Evolutionary conservation across 1,284 basidiomycete genomes (phyloP).

Genomic region (Sparassis latifolia): DNA sequence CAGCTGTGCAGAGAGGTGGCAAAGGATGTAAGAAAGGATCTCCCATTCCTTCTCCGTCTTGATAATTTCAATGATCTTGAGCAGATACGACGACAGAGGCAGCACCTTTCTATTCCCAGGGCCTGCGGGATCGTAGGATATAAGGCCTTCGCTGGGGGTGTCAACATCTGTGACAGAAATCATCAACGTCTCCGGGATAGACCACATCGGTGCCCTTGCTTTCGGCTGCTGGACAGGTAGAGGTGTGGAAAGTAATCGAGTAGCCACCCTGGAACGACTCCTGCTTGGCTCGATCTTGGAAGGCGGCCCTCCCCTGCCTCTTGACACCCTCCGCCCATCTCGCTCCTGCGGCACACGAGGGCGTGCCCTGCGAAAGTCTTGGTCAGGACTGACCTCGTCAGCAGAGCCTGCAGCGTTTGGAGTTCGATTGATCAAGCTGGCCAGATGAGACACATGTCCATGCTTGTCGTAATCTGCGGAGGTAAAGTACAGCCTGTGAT

Average conservation of each 20-base stretch:
- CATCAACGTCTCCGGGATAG: conserved; percentile 65
- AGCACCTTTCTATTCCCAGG: conserved; percentile 50
- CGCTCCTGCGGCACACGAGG: conserved; percentile 46
- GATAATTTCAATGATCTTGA: conserved; percentile 62
- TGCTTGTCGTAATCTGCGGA: conserved; percentile 45
- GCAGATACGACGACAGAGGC: conserved; percentile 77
- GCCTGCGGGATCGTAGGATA: conserved; percentile 68
- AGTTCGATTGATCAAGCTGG: conserved; percentile 47
- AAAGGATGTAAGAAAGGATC: conserved; percentile 86
- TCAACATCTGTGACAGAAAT: conserved; percentile 65
- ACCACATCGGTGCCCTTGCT: conserved; percentile 64
- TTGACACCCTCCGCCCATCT: conserved; percentile 47
- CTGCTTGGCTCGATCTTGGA: conserved; percentile 51
- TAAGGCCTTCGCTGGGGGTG: conserved; percentile 66
- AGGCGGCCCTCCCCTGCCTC: conserved; percentile 45
- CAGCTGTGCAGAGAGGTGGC: conserved; percentile 87
- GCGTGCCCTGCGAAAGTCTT: conserved; percentile 41
- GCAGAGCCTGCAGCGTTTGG: conserved; percentile 15
- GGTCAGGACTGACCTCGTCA: conserved; percentile 14
- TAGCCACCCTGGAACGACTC: conserved; percentile 60
- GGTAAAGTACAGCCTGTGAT: conserved; percentile 81
- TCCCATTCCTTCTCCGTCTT: conserved; percentile 88
- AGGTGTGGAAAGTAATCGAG: conserved; percentile 24
- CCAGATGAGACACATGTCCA: conserved; percentile 45
- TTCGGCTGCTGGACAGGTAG: conserved; percentile 20